A percentile compares a stretch with the other conserved stretches of the same genome.
phyloP scores from a whole-genome alignment of 495 filamentous ascomycete species.

The Aspergillus asperescens region DNA sequence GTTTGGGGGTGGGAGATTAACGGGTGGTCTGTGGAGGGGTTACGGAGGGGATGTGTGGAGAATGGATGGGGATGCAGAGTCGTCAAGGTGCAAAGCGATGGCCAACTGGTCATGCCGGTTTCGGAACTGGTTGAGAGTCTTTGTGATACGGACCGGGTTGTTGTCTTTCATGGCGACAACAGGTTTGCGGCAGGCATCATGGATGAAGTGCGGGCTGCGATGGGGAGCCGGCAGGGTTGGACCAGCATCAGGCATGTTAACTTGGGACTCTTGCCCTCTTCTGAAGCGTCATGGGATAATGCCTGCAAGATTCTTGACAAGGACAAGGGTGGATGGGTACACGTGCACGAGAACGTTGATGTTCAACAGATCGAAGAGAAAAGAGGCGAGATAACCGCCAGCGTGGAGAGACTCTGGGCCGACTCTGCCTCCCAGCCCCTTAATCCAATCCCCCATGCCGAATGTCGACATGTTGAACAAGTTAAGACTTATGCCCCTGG shows the following conservation, averaged over 20 bases:
- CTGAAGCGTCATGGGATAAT: constrained; percentile 56
- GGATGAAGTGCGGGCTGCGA: constrained; percentile 16
- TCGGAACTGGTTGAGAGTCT: constrained; percentile 24
- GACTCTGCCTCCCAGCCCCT: background rate
- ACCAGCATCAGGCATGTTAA: constrained; percentile 63
- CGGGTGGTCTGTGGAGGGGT: constrained; percentile 78
- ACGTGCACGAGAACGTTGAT: constrained; percentile 83
- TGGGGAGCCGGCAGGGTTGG: constrained; percentile 28
- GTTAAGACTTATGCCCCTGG: constrained; percentile 94
- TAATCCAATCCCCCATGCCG: constrained; percentile 19
- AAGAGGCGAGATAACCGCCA: constrained; percentile 27
- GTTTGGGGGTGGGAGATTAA: constrained; percentile 89
- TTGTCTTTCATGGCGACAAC: constrained; percentile 74
- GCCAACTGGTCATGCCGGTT: constrained; percentile 22
- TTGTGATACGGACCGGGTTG: constrained; percentile 34
- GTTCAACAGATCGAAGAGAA: constrained; percentile 55
- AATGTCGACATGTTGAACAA: constrained; percentile 64
- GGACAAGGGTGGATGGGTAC: constrained; percentile 59
- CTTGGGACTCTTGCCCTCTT: constrained; percentile 71
- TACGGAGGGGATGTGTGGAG: constrained; percentile 59
- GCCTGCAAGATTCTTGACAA: constrained; percentile 56
- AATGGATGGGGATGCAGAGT: constrained; percentile 62
- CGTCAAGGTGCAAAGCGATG: constrained; percentile 33
- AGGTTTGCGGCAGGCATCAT: constrained; percentile 47
- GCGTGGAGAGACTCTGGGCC: constrained; percentile 17